Evolutionary conservation across 176 grass and related monocot genomes (phyloP), one percentile per base, ranked within the genome.

Genomic region (Lolium multiflorum): DNA sequence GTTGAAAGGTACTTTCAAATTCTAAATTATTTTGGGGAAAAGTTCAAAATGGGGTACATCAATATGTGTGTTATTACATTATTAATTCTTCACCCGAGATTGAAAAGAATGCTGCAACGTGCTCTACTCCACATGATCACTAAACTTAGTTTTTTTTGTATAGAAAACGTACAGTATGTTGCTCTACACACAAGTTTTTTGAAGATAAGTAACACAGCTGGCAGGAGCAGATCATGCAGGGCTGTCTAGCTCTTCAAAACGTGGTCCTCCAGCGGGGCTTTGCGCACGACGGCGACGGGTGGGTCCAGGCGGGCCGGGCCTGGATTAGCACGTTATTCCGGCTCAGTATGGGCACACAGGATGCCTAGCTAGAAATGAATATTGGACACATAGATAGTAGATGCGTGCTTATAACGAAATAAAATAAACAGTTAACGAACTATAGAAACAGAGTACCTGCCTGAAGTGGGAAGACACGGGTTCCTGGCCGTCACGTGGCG

Each of bases 381-480:
- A 18, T 8, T 58, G 41, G 41, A 43, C n/a, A 60, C 9, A 3
- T 3, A 35, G 2, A 3, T 35, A n/a, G 7, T 7, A 71, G 39
- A 37, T 9, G 25, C 25, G 17, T 25, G 41, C 17, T 68, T 49
- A 25, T 11, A 77, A 56, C 2, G 58, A 14, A 26, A 43, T 43
- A 18, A 66, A 15, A 16, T 11, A 66, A 73, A 46, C 9, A 7
- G 4, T 41, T 41, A 41, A 16, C 21, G 66, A 21, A 51, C n/a
- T 20, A 7, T 9, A 0, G 5, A 46, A 70, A 84, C 65, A 79
- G 44, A 66, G 76, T 67, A 81, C 41, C 41, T 78, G 54, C 79
- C 71, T 15, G 79, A 82, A 54, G 46, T 39, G 41, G 88, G 62
- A 78, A 55, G 82, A 37, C 76, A 57, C 10, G 21, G 11, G 9